Evolutionary conservation across 352 stramenopile genomes (phyloP).

Genomic region (Globisporangium ultimum): DNA sequence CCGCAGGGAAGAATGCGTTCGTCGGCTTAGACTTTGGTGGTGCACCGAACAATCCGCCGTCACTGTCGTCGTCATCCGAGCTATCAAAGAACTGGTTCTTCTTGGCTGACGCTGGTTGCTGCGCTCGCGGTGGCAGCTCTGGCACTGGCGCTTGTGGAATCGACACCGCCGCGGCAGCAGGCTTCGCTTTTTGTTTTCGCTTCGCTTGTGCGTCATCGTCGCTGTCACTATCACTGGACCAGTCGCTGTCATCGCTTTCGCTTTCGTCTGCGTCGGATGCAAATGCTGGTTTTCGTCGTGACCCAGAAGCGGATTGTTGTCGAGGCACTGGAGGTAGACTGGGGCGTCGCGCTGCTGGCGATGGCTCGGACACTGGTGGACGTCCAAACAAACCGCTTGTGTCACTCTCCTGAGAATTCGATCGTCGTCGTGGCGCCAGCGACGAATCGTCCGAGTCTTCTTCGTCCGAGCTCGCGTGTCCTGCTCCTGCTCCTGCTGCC

Average conservation of each 20-base stretch:
- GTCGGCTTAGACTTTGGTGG: constrained; percentile 17
- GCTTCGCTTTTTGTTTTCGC: constrained; percentile 12
- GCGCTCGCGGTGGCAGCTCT: constrained; percentile 17
- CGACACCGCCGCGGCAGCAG: constrained; percentile 10
- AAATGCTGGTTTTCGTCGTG: constrained; percentile 30
- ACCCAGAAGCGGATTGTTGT: constrained; percentile 5
- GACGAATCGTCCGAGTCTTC: constrained; percentile 35
- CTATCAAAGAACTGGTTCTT: constrained; percentile 56
- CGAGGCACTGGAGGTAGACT: constrained; percentile 9
- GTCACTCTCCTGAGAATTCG: constrained; percentile 50
- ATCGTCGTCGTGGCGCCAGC: constrained; percentile 19
- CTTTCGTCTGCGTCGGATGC: constrained; percentile 42
- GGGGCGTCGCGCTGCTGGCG: constrained; percentile 14
- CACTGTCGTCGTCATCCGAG: constrained; percentile 54
- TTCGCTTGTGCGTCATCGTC: constrained; percentile 21
- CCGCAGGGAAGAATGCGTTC: constrained; percentile 18
- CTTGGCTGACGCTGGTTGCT: constrained; percentile 18
- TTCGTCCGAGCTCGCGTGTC: constrained; percentile 16
- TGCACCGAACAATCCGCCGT: constrained; percentile 53
- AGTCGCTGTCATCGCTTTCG: constrained; percentile 43
- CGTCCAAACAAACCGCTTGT: constrained; percentile 57
- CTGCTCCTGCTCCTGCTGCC: neutral
- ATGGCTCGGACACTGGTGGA: constrained; percentile 17
- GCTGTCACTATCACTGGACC: constrained; percentile 43
- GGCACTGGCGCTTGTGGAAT: constrained; percentile 3